Evolutionary conservation across 306 rosid species (phyloP), one percentile per base, ranked within the genome.

Genomic region (Arachis hypogaea): DNA sequence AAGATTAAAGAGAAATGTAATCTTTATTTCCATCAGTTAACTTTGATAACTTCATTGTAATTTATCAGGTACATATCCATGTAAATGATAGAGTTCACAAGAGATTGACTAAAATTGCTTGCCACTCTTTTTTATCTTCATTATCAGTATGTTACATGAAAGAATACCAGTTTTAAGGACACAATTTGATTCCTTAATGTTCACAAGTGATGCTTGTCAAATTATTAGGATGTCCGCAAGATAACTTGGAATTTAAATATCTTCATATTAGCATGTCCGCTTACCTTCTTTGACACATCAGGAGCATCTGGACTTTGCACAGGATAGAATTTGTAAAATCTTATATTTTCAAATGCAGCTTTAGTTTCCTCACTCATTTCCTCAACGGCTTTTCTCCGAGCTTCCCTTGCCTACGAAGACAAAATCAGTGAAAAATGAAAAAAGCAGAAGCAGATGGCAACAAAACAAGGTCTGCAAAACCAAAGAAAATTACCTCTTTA

Each of bases 351-450:
- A 62, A 81, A 88, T 11, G 96, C 93, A 33, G 86, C 81, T 78
- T 76, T 90, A n/a, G 88, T 45, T 81, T 88, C 93, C 40, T 73
- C 84, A 50, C 87, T 90, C 96, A 90, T 88, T 82, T 88, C 93
- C 81, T 83, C 86, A 71, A 83, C 63, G 57, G 88, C 90, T 42
- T 83, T 86, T 69, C 65, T 85, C 33, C 92, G 83, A 42, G 88
- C 85, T 72, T 88, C 90, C 84, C 85, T 91, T 30, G 88, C 97
- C 97, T 91, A 69, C 10, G 61, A 42, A 3, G 58, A 77, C 8
- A 36, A 55, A 76, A 68, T 40, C 49, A 33, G 55, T n/a, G 46
- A 56, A 57, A 12, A 28, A 33, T 33, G 38, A 33, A 33, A 33
- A 33, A 33, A 33, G 38, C 38, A 33, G 38, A 33, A 33, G 38